Conservation (phyloP, 2,329 filamentous ascomycete genomes). For the Verticillium nubilum region DNA sequence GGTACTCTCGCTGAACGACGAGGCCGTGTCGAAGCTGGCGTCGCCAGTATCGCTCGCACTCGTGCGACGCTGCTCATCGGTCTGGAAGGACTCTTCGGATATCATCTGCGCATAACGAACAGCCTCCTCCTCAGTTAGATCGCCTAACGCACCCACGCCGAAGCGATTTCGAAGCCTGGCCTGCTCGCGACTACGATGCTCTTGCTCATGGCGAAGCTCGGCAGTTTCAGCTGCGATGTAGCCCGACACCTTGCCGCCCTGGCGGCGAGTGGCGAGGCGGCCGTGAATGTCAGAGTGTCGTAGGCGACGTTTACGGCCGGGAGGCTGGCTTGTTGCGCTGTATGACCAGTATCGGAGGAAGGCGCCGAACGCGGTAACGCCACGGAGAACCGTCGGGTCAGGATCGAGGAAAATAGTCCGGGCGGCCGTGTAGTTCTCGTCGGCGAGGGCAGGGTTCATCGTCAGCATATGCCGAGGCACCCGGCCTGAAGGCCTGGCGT, state of each 20-base stretch:
- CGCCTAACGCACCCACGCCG: constrained; percentile 66
- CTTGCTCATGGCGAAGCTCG: constrained; percentile 71
- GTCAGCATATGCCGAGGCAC: constrained; percentile 66
- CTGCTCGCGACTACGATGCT: constrained; percentile 60
- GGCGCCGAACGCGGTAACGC: constrained; percentile 80
- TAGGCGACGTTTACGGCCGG: constrained; percentile 71
- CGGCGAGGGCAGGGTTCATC: constrained; percentile 52
- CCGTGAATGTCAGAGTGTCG: constrained; percentile 60
- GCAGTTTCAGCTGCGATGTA: constrained; percentile 84
- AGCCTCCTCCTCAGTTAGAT: constrained; percentile 61
- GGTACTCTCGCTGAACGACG: constrained; percentile 34
- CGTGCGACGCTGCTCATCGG: constrained; percentile 51
- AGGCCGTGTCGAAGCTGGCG: constrained; percentile 34
- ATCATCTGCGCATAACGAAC: constrained; percentile 61
- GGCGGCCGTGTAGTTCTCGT: constrained; percentile 74
- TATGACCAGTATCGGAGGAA: constrained; percentile 92
- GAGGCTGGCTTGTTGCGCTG: constrained; percentile 72
- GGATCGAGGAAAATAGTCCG: constrained; percentile 83
- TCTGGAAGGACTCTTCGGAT: constrained; percentile 53
- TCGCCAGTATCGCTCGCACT: constrained; percentile 46
- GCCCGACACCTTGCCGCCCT: constrained; percentile 66
- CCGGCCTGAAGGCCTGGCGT: constrained; percentile 76
- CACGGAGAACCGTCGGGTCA: constrained; percentile 77
- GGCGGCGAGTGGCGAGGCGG: constrained; percentile 41
- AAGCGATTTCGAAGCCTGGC: constrained; percentile 73